Base-by-base conservation (phyloP, 192 early-diverging fungal genomes). In the Backusella mclennaniae region DNA sequence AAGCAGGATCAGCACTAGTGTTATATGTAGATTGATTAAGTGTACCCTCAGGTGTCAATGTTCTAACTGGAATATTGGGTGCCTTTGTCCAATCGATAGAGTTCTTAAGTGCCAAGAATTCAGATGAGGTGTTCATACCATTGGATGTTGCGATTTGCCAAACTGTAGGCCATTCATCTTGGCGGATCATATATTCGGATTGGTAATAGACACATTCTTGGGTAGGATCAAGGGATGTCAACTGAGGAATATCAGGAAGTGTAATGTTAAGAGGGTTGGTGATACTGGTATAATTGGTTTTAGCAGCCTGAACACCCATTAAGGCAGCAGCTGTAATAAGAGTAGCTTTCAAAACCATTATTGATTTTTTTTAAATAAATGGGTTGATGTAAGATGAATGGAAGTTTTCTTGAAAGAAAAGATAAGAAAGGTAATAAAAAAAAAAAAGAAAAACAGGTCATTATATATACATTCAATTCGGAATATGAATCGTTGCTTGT, bases 21-120 rank as follows among this genome's bases (percentile, higher is more conserved):
- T 77, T 66, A 66, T 74, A 77, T 19, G 59, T 31, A 36, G 67
- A 44, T 35, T 68, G 69, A 52, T 78, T 76, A 38, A 78, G 69
- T 73, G 78, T 76, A 9, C 70, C 70, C 17, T 68, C 52, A 23
- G 80, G 39, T 36, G 67, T 63, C 6, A 71, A 26, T 21, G 44
- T 82, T 56, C 69, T 71, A 31, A 82, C 56, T 7, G 78, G 66
- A 44, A 80, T 73, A 7, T 69, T 73, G 66, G 84, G 84, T 21
- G 77, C 84, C 15, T 77, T 76, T 36, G 72, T 77, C 46, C 80
- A 69, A 73, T 84, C 83, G 53, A 84, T 81, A 67, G 80, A 77
- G 73, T 81, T 79, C 68, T 79, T 76, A 69, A 80, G 76, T 12
- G 74, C 73, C 66, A 67, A 44, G 44, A 81, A 80, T 35, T 84